Evolutionary conservation across 495 filamentous ascomycete species (phyloP), one percentile per base, ranked within the genome.

Genomic region (Hyphodiscus hymeniophilus): DNA sequence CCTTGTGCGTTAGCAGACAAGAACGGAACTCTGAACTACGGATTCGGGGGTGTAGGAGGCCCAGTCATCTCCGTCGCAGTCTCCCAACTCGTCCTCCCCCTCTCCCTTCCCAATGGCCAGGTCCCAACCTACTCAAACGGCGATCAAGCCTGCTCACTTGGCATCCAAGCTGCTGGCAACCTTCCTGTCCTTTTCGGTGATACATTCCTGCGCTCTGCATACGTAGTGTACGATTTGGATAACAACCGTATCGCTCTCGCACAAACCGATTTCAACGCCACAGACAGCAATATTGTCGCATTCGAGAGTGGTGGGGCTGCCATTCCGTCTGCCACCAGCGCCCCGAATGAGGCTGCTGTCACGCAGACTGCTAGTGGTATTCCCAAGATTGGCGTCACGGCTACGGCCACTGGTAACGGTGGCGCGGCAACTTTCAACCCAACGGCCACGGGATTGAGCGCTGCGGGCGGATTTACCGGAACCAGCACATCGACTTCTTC

Each of bases 141-240:
- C 13, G 66, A 75, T 42, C 60, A 65, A 0, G 69, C 75, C 0
- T 92, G 87, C 59, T 67, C 79, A 48, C 87, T 91, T 48, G 89
- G 89, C 30, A 84, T 97, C 58, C 75, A 78, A 42, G 82, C 86
- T 41, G 76, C 81, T 18, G 80, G 70, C 36, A 57, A 69, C 4
- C 65, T 68, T 11, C 77, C 79, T 2, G 73, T 72, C 47, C 76
- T 95, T 17, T 71, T 98, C 18, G 92, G 92, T n/a, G 92, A 98
- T 63, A 95, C 92, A 0, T 97, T 97, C 68, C 69, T 98, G 10
- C 80, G 92, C 49, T 88, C 83, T 30, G 89, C 90, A 0, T 98
- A 97, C 58, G 87, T 95, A 10, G 94, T 97, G 0, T 97, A 94
- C 60, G 92, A 97, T 56, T 70, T 98, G 5, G 73, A 73, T 28